Percentiles rank a stretch among this genome's conserved stretches.
Evolutionary conservation across 352 stramenopile species (phyloP).

Genomic region (Phytophthora quininea): DNA sequence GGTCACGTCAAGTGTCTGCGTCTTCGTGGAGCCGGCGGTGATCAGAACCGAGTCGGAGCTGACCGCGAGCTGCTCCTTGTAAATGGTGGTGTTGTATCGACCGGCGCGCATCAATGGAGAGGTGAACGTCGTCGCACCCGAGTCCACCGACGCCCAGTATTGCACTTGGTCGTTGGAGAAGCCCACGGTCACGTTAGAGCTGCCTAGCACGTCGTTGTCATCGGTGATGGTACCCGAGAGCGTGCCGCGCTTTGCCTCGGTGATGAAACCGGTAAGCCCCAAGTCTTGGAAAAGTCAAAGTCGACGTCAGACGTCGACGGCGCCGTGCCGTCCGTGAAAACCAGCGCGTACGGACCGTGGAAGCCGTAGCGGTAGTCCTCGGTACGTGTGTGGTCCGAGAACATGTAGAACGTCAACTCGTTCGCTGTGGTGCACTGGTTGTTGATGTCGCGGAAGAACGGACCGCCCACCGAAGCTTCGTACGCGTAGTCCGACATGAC

Average conservation of each 20-base stretch:
- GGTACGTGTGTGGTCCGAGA: conserved; percentile 56
- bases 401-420: conserved; percentile 62
- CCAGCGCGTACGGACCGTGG: conserved; percentile 52
- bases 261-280: conserved; percentile 42
- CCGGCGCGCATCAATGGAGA: conserved; percentile 53
- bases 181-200: conserved; percentile 30
- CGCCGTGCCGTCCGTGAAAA: conserved; percentile 40
- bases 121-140: conserved; percentile 29
- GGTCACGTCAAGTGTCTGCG: conserved; percentile 28
- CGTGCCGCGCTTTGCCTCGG: conserved; percentile 31
- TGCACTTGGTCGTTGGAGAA: conserved; percentile 45
- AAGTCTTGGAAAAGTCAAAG: conserved; percentile 57
- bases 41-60: conserved; percentile 33
- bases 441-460: conserved; percentile 66
- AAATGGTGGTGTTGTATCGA: conserved; percentile 49
- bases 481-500: conserved; percentile 50
- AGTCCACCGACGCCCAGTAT: conserved; percentile 41
- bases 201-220: conserved; percentile 20
- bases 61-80: conserved; percentile 55
- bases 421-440: conserved; percentile 51
- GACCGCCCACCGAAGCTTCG: conserved; percentile 45
- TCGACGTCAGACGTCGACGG: conserved; percentile 29
- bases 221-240: conserved; percentile 42
- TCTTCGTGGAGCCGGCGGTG: conserved; percentile 11
- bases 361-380: conserved; percentile 62